phyloP scores from a whole-genome alignment of 2,329 filamentous ascomycete species.

The Colletotrichum lini region DNA sequence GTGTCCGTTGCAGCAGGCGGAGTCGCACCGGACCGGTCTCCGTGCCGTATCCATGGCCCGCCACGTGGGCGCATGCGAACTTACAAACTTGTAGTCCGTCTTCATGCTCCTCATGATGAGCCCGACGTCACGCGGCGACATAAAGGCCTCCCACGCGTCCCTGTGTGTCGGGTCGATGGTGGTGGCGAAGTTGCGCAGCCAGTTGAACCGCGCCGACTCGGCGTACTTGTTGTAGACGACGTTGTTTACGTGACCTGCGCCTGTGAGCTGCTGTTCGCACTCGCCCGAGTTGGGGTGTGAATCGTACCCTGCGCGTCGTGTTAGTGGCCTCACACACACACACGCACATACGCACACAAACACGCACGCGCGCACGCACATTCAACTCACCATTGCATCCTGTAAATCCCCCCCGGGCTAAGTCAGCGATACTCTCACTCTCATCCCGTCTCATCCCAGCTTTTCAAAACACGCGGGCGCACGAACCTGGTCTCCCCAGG shows the following conservation, averaged over 20 bases:
- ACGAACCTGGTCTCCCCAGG: constrained; percentile 88
- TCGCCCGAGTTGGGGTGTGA: not conserved
- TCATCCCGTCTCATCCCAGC: not conserved
- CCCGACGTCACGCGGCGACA: constrained; percentile 76
- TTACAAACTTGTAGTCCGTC: constrained; percentile 89
- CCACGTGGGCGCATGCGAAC: constrained; percentile 57
- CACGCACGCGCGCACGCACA: too few relatives aligned
- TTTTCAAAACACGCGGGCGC: constrained; percentile 46
- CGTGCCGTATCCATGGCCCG: too few relatives aligned
- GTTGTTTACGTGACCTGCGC: constrained; percentile 83
- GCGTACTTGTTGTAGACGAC: constrained; percentile 87
- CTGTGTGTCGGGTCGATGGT: constrained; percentile 73
- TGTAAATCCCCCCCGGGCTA: not conserved
- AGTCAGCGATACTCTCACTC: constrained; percentile 6
- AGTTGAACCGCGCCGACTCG: constrained; percentile 85
- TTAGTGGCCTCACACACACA: constrained; percentile 3
- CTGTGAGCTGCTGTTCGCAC: constrained; percentile 14
- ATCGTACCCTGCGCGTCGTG: constrained; percentile 33
- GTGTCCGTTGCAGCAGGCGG: not conserved
- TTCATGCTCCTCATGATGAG: constrained; percentile 85
- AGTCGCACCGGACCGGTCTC: too few relatives aligned
- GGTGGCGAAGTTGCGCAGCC: constrained; percentile 78
- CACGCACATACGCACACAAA: rapidly evolving
- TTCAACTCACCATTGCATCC: constrained; percentile 39
- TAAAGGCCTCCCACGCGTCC: constrained; percentile 77